Evolutionary conservation across 768 basidiomycete species (phyloP), one percentile per base, ranked within the genome.

Genomic region (Pholiota molesta): DNA sequence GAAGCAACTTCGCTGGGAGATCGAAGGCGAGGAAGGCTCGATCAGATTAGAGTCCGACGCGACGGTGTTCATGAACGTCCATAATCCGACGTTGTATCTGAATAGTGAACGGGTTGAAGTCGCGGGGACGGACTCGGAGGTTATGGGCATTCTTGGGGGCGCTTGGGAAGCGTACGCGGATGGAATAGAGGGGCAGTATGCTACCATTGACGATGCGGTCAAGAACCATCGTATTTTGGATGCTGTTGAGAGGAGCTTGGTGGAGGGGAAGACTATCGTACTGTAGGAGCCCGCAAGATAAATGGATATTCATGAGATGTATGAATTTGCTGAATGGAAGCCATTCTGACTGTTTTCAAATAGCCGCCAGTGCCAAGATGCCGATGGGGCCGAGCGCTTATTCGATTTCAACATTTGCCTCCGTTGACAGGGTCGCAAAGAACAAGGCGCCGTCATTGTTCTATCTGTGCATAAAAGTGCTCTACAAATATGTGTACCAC

Each of bases 11-110:
- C 39, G 66, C 7, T 78, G 76, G 76, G 65, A 69, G 58, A 77
- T 78, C 31, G 73, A 77, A 29, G 77, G 76, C 5, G 75, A 76
- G 45, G 69, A 74, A 1, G 75, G 75, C 0, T 63, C 65, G 7
- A 73, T 66, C 13, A 35, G 56, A 52, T 3, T 65, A 13, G 60
- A 62, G 56, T 56, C 52, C 5, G 59, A 62, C 29, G 28, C 23
- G n/a, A 29, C 47, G 2, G 40, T 52, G 28, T 45, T 40, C 5
- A 54, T 49, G 13, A 63, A 62, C 1, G 63, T 74, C 9, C 10
- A 19, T 6, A 66, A 72, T 29, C 75, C 75, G 28, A 61, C 63
- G 16, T 33, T 76, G 49, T 76, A 64, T 55, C 28, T 78, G 57
- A 73, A 78, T 45, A 75, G 75, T 5, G 67, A 74, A 54, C 60